These are phyloP conservation scores for Penicillium sp. DNA, from an alignment of 2,329 filamentous ascomycete species.

Conservation along the genomic window DNA sequence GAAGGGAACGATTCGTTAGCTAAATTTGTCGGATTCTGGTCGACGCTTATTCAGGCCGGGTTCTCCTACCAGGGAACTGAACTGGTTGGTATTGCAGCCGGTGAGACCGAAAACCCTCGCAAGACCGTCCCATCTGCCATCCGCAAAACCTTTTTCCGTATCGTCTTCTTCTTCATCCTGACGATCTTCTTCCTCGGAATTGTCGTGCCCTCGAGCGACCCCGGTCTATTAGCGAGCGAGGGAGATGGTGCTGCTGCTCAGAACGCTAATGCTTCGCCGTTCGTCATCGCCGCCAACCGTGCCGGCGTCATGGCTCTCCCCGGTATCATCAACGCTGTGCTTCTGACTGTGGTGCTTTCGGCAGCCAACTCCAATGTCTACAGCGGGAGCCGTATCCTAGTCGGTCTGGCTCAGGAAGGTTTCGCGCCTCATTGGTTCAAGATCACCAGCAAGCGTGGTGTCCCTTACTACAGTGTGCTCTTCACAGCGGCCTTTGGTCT, in stretches of 20 bases:
- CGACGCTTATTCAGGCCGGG: constrained; percentile 38
- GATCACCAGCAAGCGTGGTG: constrained; percentile 35
- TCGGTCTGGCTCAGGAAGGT: constrained; percentile 50
- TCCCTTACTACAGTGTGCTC: constrained; percentile 37
- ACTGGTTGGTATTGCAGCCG: constrained; percentile 65
- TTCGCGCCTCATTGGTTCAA: constrained; percentile 38
- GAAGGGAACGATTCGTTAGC: constrained; percentile 50
- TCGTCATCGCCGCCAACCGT: constrained; percentile 35
- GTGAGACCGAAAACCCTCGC: constrained; percentile 63
- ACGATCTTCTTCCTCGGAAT: constrained; percentile 58
- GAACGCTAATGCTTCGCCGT: constrained; percentile 29
- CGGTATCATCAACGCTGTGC: constrained; percentile 33
- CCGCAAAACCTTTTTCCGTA: constrained; percentile 64
- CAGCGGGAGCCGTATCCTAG: constrained; percentile 55
- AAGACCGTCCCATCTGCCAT: constrained; percentile 65
- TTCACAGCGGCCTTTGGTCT: constrained; percentile 48
- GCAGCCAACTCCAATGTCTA: constrained; percentile 37
- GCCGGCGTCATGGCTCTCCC: constrained; percentile 30
- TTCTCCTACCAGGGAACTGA: constrained; percentile 53
- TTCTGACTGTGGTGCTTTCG: constrained; percentile 36
- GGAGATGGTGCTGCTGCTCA: constrained; percentile 11
- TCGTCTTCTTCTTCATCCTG: constrained; percentile 49
- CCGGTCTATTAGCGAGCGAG: constrained; percentile 40
- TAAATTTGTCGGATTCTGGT: constrained; percentile 55
- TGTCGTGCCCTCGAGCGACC: constrained; percentile 56